Evolutionary conservation across 2,329 filamentous ascomycete genomes (phyloP), one percentile per base, ranked within the genome.

Genomic region (Microdochium paspali): DNA sequence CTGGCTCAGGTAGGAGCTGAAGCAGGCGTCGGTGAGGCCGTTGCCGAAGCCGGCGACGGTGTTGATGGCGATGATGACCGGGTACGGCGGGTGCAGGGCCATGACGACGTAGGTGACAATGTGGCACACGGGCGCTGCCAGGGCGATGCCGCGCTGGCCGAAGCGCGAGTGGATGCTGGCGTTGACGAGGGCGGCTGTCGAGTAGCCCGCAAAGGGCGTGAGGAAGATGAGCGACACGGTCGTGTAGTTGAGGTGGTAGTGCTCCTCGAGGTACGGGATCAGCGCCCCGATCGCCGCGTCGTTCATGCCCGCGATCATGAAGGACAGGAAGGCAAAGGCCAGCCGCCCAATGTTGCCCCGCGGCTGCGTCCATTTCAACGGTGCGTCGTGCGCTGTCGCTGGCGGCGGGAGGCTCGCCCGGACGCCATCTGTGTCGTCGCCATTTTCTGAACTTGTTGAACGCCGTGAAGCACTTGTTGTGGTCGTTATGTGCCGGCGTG

Each of bases 141-240:
- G 58, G 10, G 85, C 84, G 10, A 90, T 76, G 10, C 87, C 87
- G 15, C 84, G 76, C 58, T 87, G 85, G 30, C 87, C 87, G 45
- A 80, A 69, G 31, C 67, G 69, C 54, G 82, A 68, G 61, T 87
- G 84, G 43, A 87, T 72, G 10, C 64, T 63, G 58, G 83, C 85
- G 61, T 86, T 88, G 45, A 76, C 59, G 1, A 86, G 62, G 1
- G 82, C 82, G 1, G 82, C 80, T 2, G 74, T 56, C 13, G 78
- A 71, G 63, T 87, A 87, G 44, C 83, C 84, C 3, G 76, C 66
- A 44, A 86, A 79, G 0, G 82, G 82, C 0, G 82, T 75, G 10
- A 87, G 67, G 60, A 87, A 87, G 40, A 86, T 66, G 2, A 85
- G 70, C 0, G 84, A 84, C 3, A 87, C 74, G 47, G 83, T 65